phyloP scores from a whole-genome alignment of 2,329 filamentous ascomycete genomes.

The Cadophora sp. region DNA sequence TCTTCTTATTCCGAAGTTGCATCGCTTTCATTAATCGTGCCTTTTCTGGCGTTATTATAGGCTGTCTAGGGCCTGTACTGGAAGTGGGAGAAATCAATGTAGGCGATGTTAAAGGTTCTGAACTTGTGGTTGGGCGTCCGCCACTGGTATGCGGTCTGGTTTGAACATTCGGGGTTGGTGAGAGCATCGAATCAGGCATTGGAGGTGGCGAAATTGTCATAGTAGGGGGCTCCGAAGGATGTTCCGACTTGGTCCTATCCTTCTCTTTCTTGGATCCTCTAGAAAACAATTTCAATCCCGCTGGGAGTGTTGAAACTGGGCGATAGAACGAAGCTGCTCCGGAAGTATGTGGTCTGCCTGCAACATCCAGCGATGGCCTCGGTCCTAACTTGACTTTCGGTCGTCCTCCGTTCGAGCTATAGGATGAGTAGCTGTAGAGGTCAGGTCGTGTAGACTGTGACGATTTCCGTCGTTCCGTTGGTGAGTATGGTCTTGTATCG shows the following conservation, averaged over 20 bases:
- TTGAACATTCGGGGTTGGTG: conserved; percentile 41
- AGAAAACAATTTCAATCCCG: conserved; percentile 75
- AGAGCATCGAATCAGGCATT: conserved; percentile 38
- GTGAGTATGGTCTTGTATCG: conserved; percentile 29
- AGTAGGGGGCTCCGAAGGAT: conserved; percentile 38
- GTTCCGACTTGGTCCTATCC: conserved; percentile 49
- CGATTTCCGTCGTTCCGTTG: conserved; percentile 44
- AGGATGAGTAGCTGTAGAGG: conserved; percentile 56
- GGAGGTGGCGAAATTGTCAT: conserved; percentile 42
- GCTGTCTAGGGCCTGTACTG: conserved; percentile 43
- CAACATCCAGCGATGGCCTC: conserved; percentile 76
- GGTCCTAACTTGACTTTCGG: conserved; percentile 91
- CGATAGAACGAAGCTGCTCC: conserved; percentile 66
- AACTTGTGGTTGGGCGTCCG: conserved; percentile 45
- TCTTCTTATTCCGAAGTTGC: conserved; percentile 81
- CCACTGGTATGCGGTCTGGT: conserved; percentile 43
- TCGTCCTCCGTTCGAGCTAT: conserved; percentile 58
- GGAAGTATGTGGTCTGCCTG: conserved; percentile 63
- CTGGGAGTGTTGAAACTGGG: conserved; percentile 80
- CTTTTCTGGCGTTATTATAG: conserved; percentile 84
- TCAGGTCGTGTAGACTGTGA: conserved; percentile 61
- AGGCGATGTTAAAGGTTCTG: conserved; percentile 37
- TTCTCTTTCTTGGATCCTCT: conserved; percentile 63
- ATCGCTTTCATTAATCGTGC: conserved; percentile 92
- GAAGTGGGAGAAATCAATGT: conserved; percentile 34